Evolutionary conservation across 192 early-diverging fungal species (phyloP).

Genomic region (Podochytrium sp.): DNA sequence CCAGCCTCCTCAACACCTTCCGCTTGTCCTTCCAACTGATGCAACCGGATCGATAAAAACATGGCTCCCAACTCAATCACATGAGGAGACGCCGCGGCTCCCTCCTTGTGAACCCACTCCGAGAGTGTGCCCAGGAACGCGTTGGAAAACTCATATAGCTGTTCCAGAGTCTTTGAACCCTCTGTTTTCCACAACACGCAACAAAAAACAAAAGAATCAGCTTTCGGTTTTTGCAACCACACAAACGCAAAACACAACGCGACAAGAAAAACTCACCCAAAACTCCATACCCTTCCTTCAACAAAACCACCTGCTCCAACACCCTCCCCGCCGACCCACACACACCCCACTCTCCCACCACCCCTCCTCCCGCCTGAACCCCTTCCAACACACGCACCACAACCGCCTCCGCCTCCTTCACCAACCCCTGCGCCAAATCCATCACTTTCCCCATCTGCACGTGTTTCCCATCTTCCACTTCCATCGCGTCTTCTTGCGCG

Average conservation of each 20-base stretch:
- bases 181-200: not conserved
- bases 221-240: not conserved
- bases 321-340: not conserved
- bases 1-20: not conserved
- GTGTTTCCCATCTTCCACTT: too few species aligned
- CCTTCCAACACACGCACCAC: too few species aligned
- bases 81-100: not conserved
- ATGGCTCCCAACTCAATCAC: not conserved
- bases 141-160: not conserved
- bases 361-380: too few species aligned
- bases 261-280: not conserved
- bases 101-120: not conserved
- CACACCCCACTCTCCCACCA: too few species aligned
- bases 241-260: not conserved
- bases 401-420: too few species aligned
- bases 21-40: not conserved
- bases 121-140: not conserved
- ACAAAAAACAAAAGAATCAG: not conserved
- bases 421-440: too few species aligned
- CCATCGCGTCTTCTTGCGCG: too few species aligned
- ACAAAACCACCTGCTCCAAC: conserved; percentile 15
- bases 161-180: not conserved
- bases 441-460: too few species aligned
- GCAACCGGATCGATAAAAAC: not conserved
- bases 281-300: not conserved